Base-by-base conservation (phyloP, 2,329 filamentous ascomycete species). In the Fusarium sp. region DNA sequence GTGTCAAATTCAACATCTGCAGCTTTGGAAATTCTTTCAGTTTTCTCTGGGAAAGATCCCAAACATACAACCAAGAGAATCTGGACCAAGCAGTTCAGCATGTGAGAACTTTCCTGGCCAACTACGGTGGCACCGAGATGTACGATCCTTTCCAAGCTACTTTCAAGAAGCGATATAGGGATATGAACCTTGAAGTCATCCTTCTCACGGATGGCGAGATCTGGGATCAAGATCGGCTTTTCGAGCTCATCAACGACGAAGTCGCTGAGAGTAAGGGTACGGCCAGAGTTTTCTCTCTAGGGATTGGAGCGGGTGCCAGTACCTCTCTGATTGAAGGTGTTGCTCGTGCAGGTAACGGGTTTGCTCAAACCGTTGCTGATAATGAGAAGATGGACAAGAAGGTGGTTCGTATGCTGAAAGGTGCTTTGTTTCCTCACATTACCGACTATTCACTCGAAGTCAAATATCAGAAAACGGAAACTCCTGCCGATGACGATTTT, bases 351-450 rank as follows among this genome's bases (percentile, higher is more conserved):
- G 87, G 88, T 3, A 84, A 85, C 22, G 87, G 87, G 4, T 89
- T 90, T 64, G 78, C 86, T 1, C 91, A 94, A 76, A 83, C 85
- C 0, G 90, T 93, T 0, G 83, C 82, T 2, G 79, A 87, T 9
- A 80, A 85, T 2, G 91, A 94, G 76, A 88, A 90, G 74, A 87
- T 93, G 79, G 88, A 91, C 71, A 86, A 81, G 68, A 92, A 91
- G 75, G 85, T 93, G 2, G 84, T 94, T 4, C 86, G 91, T 4
- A 94, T 94, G 91, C 81, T 94, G 60, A 92, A 92, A 75, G 91
- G 87, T 0, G 88, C 90, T 0, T 78, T 94, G 22, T 88, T 86
- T 3, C 90, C 90, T 0, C 90, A 93, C 67, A 82, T 92, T 46
- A 84, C 80, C 18, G 86, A 92, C 74, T 92, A 90, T 73, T 84